Percentiles rank a stretch among this genome's conserved stretches.
Conservation (phyloP, 2,329 filamentous ascomycete genomes). For the Akanthomyces dipterigenus region DNA sequence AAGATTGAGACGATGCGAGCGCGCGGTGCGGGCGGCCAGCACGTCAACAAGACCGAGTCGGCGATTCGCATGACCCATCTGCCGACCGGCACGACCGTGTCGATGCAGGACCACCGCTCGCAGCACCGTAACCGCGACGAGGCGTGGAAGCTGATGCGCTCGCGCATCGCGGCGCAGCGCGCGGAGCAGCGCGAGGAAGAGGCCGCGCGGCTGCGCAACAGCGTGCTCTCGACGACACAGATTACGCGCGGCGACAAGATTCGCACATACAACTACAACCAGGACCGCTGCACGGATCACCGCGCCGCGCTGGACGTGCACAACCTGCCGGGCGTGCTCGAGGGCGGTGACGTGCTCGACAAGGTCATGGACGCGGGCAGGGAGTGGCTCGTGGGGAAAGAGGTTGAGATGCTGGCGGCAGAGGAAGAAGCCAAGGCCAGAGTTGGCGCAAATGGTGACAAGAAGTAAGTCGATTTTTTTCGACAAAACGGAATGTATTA, state of each 20-base stretch:
- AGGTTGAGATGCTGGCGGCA: conserved; percentile 65
- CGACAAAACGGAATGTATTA: neutral
- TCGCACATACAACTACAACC: conserved; percentile 75
- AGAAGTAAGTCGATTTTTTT: neutral
- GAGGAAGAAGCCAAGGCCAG: conserved; percentile 43
- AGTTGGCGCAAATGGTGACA: neutral
- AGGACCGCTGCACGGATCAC: conserved; percentile 81
- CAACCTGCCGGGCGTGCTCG: conserved; percentile 73
- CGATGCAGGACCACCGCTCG: conserved; percentile 87
- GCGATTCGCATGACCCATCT: conserved; percentile 87
- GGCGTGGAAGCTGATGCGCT: conserved; percentile 79
- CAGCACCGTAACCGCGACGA: conserved; percentile 83
- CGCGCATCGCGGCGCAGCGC: conserved; percentile 70
- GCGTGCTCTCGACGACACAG: conserved; percentile 69
- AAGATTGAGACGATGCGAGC: conserved; percentile 84
- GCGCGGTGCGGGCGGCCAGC: conserved; percentile 86
- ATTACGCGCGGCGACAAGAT: conserved; percentile 93
- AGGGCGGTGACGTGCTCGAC: conserved; percentile 64
- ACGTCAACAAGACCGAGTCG: conserved; percentile 97
- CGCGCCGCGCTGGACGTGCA: conserved; percentile 72
- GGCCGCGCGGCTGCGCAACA: conserved; percentile 65
- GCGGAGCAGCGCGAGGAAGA: conserved; percentile 81
- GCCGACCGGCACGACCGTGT: conserved; percentile 78
- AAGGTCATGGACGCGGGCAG: conserved; percentile 71
- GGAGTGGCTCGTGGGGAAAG: conserved; percentile 67